phyloP scores from a whole-genome alignment of 345 rosid species.

The Rhizophora mangle region DNA sequence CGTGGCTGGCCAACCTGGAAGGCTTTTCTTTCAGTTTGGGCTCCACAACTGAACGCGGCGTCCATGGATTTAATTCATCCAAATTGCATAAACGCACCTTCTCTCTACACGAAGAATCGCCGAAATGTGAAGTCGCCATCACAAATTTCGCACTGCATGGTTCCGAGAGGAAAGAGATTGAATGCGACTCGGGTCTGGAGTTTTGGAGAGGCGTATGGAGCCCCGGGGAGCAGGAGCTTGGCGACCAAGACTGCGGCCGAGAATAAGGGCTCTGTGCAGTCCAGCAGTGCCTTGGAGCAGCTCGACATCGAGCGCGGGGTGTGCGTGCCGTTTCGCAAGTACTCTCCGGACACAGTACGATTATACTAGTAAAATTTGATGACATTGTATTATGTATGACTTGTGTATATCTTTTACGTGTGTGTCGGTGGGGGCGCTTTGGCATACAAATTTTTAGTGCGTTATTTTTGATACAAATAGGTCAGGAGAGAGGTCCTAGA shows the following conservation, averaged over 20 bases:
- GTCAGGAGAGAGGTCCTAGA: conserved; percentile 84
- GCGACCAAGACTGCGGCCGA: not conserved
- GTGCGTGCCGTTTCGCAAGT: conserved; percentile 95
- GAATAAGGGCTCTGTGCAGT: conserved; percentile 10
- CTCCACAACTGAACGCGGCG: too few species aligned
- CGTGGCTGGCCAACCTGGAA: too few species aligned
- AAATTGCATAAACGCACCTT: conserved; percentile 11
- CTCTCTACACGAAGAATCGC: conserved; percentile 1
- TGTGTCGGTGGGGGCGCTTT: too few species aligned
- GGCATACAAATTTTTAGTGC: not conserved
- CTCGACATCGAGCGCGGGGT: conserved; percentile 98
- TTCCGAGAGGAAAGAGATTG: not conserved
- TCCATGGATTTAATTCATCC: conserved; percentile 22
- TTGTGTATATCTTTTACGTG: not conserved
- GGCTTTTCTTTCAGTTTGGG: too few species aligned
- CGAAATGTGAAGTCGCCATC: not conserved
- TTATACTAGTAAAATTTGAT: conserved; percentile 9
- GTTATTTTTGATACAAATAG: conserved; percentile 28
- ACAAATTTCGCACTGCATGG: not conserved
- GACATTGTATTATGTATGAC: not conserved
- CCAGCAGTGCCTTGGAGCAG: conserved; percentile 74
- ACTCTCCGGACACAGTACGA: conserved; percentile 86
- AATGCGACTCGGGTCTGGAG: conserved; percentile 1
- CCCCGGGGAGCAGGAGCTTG: not conserved
- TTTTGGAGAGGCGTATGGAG: not conserved